Conservation (phyloP, 176 grass and related monocot species). For the Carex parvula region DNA sequence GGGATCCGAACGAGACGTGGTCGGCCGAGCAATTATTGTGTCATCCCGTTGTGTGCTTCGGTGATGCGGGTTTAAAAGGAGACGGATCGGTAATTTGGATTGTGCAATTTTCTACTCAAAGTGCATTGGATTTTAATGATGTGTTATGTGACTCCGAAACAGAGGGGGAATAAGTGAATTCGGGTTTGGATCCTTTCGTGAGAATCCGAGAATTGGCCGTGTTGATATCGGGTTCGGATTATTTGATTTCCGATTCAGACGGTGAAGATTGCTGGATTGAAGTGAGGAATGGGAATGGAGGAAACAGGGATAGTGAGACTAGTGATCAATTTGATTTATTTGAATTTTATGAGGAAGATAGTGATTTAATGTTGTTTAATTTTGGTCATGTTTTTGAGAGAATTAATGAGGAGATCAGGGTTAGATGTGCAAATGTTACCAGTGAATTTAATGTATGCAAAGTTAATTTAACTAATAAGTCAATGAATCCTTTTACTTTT, state of each 20-base stretch:
- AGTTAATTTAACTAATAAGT: not conserved
- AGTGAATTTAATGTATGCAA: slow-evolving; percentile 1
- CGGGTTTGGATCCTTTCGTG: not conserved
- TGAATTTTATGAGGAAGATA: not conserved
- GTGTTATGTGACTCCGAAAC: not conserved
- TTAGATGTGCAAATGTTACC: not conserved
- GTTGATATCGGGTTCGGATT: no score
- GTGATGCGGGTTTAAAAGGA: not conserved
- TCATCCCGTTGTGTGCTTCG: slow-evolving; percentile 25
- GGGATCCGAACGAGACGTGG: slow-evolving; percentile 31
- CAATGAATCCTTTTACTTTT: not conserved
- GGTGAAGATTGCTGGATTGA: not conserved
- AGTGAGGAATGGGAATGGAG: not conserved
- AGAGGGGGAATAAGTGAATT: not conserved
- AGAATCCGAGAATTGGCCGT: not conserved
- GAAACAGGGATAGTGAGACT: not conserved
- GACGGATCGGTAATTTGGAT: not conserved
- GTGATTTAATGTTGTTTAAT: not conserved
- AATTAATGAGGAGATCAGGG: not conserved
- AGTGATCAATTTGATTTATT: not conserved
- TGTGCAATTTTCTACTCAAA: not conserved
- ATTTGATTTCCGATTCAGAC: not conserved
- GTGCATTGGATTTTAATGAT: not conserved
- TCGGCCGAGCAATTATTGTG: slow-evolving; percentile 26
- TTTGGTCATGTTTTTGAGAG: not conserved